Base-by-base conservation (phyloP, 108 stramenopile genomes). In the Conticribra weissflogii region DNA sequence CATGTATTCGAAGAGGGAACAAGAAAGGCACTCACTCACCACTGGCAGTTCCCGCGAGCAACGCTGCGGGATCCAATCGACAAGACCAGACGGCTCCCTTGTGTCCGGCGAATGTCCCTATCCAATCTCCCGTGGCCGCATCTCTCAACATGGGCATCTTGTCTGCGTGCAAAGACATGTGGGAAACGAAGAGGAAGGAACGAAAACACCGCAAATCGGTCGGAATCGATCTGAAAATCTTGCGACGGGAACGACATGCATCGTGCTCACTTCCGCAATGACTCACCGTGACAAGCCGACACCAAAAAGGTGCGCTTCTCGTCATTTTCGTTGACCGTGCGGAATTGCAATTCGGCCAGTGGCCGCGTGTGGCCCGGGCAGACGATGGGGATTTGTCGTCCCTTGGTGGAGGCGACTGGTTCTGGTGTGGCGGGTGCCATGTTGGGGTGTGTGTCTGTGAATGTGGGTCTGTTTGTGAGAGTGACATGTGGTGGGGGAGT, bases 11-110 rank as follows among this genome's bases (percentile, higher is more conserved):
- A n/a, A n/a, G n/a, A n/a, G n/a, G 12, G 36, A 41, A 41, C 5
- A 41, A 41, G 12, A 41, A 41, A 9, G 36, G 36, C 36, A 41
- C 36, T 9, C 36, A 34, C 64, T 65, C 9, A 65, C 64, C 64
- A 18, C 83, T 83, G 3, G 91, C 98, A 32, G 95, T 97, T 0
- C 88, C 94, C 9, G 91, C 95, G n/a, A 99, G 73, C 28, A 71
- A 78, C 16, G 86, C 94, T 33, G 83, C 50, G 9, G 85, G 72
- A 70, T 99, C 97, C 41, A 99, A 71, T 54, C 86, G 90, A 44
- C 94, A 95, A n/a, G 79, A 80, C 98, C 98, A 99, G 0, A 99
- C 99, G n/a, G 99, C 99, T 28, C 99, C 99, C 81, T 98, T 98
- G 85, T 99, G 99, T 16, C 99, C 99, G 23, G 71, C 68, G 55